Evolutionary conservation across 2,329 filamentous ascomycete species (phyloP).

Genomic region (Basipetospora chlamydospora): DNA sequence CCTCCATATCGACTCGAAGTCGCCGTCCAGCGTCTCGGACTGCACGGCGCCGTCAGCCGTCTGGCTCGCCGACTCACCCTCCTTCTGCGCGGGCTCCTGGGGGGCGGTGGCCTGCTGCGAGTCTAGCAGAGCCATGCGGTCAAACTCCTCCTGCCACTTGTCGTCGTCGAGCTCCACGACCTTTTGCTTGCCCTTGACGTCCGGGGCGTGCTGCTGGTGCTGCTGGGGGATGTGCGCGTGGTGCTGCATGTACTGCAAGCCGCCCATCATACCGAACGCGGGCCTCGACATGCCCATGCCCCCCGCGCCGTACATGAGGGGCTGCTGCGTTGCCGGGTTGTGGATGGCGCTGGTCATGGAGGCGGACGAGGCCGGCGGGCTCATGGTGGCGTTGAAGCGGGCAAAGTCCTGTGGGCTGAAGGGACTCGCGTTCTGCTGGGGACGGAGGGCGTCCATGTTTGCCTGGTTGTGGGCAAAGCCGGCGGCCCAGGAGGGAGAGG

Average conservation of each 20-base stretch:
- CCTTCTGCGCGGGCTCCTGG: slow-evolving; percentile 47
- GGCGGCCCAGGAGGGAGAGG: slow-evolving; percentile 38
- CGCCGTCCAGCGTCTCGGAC: slow-evolving; percentile 61
- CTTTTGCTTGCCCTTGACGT: slow-evolving; percentile 72
- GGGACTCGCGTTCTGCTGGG: slow-evolving; percentile 33
- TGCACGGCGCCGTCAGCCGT: slow-evolving; percentile 17
- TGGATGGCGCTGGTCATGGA: slow-evolving; percentile 9
- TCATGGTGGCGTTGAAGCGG: slow-evolving; percentile 64
- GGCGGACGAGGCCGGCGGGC: slow-evolving; percentile 32
- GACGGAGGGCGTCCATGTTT: slow-evolving; percentile 5
- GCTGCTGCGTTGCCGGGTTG: slow-evolving; percentile 38
- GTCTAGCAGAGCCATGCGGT: slow-evolving; percentile 63
- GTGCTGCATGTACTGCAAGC: slow-evolving; percentile 40
- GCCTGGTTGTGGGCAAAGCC: slow-evolving; percentile 36
- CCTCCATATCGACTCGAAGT: slow-evolving; percentile 83
- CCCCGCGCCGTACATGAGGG: slow-evolving; percentile 40
- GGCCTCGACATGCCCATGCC: slow-evolving; percentile 38
- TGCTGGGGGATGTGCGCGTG: too few species aligned
- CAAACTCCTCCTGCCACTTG: slow-evolving; percentile 95
- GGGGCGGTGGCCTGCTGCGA: slow-evolving; percentile 42
- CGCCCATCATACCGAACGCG: slow-evolving; percentile 17
- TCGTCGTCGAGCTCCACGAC: slow-evolving; percentile 87
- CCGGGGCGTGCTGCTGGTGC: slow-evolving; percentile 29
- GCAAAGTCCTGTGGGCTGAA: slow-evolving; percentile 81
- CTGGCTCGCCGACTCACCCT: slow-evolving; percentile 1